Base-by-base conservation (phyloP, 805 yeast genomes). In the Millerozyma acaciae region DNA sequence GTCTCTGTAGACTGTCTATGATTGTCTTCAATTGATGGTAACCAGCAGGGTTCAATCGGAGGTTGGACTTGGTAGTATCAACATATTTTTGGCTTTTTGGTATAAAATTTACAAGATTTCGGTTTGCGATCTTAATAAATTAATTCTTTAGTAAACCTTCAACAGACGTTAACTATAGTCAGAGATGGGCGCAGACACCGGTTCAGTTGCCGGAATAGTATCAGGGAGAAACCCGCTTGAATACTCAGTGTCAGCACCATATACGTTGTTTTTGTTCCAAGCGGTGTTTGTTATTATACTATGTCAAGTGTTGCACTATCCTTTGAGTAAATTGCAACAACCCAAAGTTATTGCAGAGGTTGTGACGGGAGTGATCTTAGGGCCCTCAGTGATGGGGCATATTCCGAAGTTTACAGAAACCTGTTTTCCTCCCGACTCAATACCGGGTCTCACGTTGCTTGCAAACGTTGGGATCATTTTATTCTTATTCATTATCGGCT, bases 291-390 rank as follows among this genome's bases (percentile, higher is more conserved):
- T 84, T 47, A 64, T 83, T 27, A 44, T 68, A 1, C 47, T 80
- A 16, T 78, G 88, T 35, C 81, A 79, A 36, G 22, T 78, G 8
- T 43, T 84, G 6, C 78, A 82, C 50, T 61, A 65, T 24, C 86
- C 88, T 0, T 57, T 84, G 10, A 65, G 76, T 8, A 70, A 57
- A 40, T 51, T 84, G 26, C 77, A 76, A 44, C 93, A 84, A 52
- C 95, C 95, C 0, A 66, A 78, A 38, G 95, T 84, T 26, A 84
- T 84, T 38, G 85, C 89, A 5, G 95, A 84, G 48, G 93, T 84
- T 30, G 65, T 84, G 7, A 68, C 87, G 0, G 95, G 94, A 18
- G 78, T 84, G 30, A 48, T 84, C 2, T 56, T 84, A 31, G 90
- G 93, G 0, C 90, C 90, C 1, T 66, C 87, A 0, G 93, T 75